Evolutionary conservation across 176 grass and related monocot genomes (phyloP).

Genomic region (Oryza meridionalis): DNA sequence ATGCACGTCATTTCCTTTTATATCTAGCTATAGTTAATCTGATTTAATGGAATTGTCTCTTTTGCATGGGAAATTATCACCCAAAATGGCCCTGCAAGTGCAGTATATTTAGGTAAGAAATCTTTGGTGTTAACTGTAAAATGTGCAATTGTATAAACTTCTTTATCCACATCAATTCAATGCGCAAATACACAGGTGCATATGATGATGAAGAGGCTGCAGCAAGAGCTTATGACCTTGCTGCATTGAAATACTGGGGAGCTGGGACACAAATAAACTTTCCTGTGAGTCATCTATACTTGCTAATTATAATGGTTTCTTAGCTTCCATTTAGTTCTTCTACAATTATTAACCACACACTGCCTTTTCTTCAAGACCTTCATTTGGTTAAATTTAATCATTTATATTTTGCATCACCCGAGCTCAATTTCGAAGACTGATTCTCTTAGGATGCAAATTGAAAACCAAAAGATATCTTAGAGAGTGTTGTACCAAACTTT

Average conservation of each 20-base stretch:
- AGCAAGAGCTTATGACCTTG: conserved; percentile 99
- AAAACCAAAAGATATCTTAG: neutral
- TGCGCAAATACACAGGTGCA: conserved; percentile 62
- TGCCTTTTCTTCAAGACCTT: neutral
- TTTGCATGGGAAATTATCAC: conserved; percentile 70
- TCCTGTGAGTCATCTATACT: conserved; percentile 63
- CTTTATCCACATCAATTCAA: conserved; percentile 27
- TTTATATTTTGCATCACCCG: conserved; percentile 5
- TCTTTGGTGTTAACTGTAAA: conserved; percentile 6
- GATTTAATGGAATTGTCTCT: conserved; percentile 45
- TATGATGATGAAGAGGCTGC: conserved; percentile 99
- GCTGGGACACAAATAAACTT: conserved; percentile 99
- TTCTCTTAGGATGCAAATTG: conserved; percentile 16
- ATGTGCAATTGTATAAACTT: conserved; percentile 7
- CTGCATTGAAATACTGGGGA: conserved; percentile 98
- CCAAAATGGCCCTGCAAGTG: conserved; percentile 30
- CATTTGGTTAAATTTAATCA: neutral
- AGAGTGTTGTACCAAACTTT: neutral
- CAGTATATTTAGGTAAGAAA: conserved; percentile 96
- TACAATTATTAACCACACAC: neutral
- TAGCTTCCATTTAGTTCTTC: neutral
- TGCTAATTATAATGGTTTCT: conserved; percentile 9
- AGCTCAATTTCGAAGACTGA: neutral
- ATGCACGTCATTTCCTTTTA: conserved; percentile 18
- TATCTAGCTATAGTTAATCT: conserved; percentile 45